phyloP scores from a whole-genome alignment of 371 early-diverging fungal genomes.

The Lichtheimia ramosa region DNA sequence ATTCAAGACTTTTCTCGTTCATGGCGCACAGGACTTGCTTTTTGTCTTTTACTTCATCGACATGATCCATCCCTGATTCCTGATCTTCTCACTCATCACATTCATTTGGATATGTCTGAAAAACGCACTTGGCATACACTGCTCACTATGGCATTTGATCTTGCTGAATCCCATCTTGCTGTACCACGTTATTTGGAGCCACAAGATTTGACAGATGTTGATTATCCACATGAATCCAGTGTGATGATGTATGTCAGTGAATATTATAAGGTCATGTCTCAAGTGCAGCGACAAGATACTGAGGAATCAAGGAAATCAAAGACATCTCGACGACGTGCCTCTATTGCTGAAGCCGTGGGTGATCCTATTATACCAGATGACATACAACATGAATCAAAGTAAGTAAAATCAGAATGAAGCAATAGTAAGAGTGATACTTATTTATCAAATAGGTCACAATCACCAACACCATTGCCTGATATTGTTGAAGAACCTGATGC shows the following conservation, averaged over 20 bases:
- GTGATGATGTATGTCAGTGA: constrained; percentile 56
- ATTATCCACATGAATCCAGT: constrained; percentile 47
- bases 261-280: constrained; percentile 43
- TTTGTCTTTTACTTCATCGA: constrained; percentile 70
- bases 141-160: constrained; percentile 34
- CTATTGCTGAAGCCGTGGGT: constrained; percentile 7
- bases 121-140: constrained; percentile 35
- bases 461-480: constrained; percentile 17
- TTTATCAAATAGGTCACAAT: too few relatives aligned
- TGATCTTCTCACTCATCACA: constrained; percentile 40
- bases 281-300: constrained; percentile 3
- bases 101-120: constrained; percentile 20
- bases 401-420: too few relatives aligned
- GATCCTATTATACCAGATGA: not conserved
- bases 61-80: constrained; percentile 67
- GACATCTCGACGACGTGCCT: not conserved
- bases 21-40: constrained; percentile 76
- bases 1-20: constrained; percentile 68
- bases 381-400: too few relatives aligned
- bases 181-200: constrained; percentile 45
- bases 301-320: not conserved
- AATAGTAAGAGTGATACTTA: too few relatives aligned
- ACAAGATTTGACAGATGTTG: constrained; percentile 48
- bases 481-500: constrained; percentile 5
- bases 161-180: constrained; percentile 34